Conservation (phyloP, 768 basidiomycete genomes). For the Kwoniella bestiolae region DNA sequence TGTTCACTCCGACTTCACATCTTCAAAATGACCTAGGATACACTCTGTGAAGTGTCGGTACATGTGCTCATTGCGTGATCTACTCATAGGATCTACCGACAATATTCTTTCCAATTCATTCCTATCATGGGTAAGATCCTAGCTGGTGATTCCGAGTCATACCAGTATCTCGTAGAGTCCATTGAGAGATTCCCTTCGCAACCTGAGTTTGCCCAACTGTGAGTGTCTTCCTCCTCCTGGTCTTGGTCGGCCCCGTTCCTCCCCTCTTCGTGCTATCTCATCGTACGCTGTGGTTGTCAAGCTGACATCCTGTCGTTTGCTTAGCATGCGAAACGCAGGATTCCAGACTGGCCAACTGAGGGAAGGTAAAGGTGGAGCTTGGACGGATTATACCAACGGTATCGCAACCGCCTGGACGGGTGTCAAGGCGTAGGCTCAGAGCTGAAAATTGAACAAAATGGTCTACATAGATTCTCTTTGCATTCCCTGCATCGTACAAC, state of each 20-base stretch:
- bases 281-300: neutral
- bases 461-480: too few species aligned
- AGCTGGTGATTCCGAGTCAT: slow-evolving; percentile 91
- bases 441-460: too few species aligned
- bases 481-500: too few species aligned
- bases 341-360: slow-evolving; percentile 58
- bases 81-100: slow-evolving; percentile 89
- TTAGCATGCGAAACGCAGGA: slow-evolving; percentile 56
- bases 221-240: slow-evolving; percentile 17
- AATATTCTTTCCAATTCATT: slow-evolving; percentile 94
- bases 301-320: slow-evolving; percentile 1
- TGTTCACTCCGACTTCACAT: too few species aligned
- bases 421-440: slow-evolving; percentile 41
- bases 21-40: too few species aligned
- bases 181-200: slow-evolving; percentile 92
- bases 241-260: neutral
- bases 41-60: too few species aligned
- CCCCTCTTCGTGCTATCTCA: neutral
- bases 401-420: slow-evolving; percentile 56
- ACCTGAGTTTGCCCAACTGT: slow-evolving; percentile 82
- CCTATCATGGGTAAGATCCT: slow-evolving; percentile 94
- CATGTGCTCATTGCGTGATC: neutral
- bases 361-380: slow-evolving; percentile 58
- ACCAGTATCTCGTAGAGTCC: slow-evolving; percentile 97
- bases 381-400: slow-evolving; percentile 58